Conservation (phyloP, 2,329 filamentous ascomycete genomes). For the Paraconiothyrium brasiliense region DNA sequence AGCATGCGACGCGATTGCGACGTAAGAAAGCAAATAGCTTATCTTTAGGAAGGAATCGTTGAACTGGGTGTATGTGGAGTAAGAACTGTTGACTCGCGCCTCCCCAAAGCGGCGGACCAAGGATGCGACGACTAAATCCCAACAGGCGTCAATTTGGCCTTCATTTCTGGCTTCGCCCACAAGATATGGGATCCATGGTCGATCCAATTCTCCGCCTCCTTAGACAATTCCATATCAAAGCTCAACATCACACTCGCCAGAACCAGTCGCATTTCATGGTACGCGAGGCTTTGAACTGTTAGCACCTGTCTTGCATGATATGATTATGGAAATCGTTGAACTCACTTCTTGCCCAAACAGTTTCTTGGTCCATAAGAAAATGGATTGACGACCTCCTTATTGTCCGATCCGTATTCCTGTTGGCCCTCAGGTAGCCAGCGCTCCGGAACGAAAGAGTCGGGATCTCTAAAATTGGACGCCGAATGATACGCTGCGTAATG, state of each 20-base stretch:
- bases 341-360: constrained; percentile 49
- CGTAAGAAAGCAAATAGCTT: not conserved
- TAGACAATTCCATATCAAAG: constrained; percentile 36
- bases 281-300: constrained; percentile 32
- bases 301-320: constrained; percentile 1
- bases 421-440: constrained; percentile 44
- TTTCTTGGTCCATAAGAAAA: constrained; percentile 41
- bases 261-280: constrained; percentile 44
- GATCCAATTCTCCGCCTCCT: constrained; percentile 22
- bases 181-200: constrained; percentile 42
- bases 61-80: not conserved
- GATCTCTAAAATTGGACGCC: constrained; percentile 34
- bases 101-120: not conserved
- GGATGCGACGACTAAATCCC: constrained; percentile 2
- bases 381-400: constrained; percentile 31
- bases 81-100: not conserved
- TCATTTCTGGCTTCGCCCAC: constrained; percentile 45
- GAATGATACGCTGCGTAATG: constrained; percentile 35
- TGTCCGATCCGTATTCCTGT: constrained; percentile 32
- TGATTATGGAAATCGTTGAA: constrained; percentile 1
- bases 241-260: constrained; percentile 34
- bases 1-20: no score
- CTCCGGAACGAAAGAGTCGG: constrained; percentile 41
- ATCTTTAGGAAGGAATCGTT: not conserved
- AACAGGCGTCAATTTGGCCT: constrained; percentile 37